Conservation (phyloP, 164 flowering plant genomes). For the Magnolia sinica region DNA sequence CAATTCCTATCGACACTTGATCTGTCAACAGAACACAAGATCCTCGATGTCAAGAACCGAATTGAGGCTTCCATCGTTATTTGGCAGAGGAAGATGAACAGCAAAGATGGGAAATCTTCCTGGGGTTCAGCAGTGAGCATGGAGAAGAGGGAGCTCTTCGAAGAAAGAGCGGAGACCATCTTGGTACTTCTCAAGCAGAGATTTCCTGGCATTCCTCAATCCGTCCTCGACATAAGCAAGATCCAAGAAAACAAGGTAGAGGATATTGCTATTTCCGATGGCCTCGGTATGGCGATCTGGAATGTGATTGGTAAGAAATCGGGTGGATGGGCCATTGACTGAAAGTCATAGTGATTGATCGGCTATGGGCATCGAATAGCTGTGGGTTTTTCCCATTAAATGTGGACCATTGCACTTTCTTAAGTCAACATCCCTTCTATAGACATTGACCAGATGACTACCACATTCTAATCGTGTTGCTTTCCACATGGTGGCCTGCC, state of each 20-base stretch:
- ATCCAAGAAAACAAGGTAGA: slow-evolving; percentile 74
- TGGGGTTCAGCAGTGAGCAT: slow-evolving; percentile 81
- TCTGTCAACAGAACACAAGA: slow-evolving; percentile 73
- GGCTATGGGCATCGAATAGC: not conserved
- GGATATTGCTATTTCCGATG: not conserved
- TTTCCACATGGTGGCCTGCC: no score
- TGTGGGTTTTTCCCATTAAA: not conserved
- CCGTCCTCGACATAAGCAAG: slow-evolving; percentile 74
- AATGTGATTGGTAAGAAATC: no score
- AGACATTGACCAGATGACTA: not conserved
- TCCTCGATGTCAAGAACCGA: slow-evolving; percentile 73
- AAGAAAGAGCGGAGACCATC: slow-evolving; percentile 89
- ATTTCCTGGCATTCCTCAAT: slow-evolving; percentile 86
- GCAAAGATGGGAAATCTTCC: slow-evolving; percentile 67
- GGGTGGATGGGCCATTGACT: not conserved
- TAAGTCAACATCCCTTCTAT: not conserved
- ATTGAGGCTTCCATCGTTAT: slow-evolving; percentile 86
- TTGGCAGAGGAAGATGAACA: slow-evolving; percentile 79
- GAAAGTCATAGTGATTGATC: no score
- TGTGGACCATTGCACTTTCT: not conserved
- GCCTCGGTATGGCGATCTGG: not conserved
- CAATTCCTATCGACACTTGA: slow-evolving; percentile 63
- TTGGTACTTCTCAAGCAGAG: slow-evolving; percentile 69
- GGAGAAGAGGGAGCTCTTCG: slow-evolving; percentile 87
- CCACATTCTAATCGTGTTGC: no score